Evolutionary conservation across 805 yeast species (phyloP).

Genomic region (Suhomyces faveliae): DNA sequence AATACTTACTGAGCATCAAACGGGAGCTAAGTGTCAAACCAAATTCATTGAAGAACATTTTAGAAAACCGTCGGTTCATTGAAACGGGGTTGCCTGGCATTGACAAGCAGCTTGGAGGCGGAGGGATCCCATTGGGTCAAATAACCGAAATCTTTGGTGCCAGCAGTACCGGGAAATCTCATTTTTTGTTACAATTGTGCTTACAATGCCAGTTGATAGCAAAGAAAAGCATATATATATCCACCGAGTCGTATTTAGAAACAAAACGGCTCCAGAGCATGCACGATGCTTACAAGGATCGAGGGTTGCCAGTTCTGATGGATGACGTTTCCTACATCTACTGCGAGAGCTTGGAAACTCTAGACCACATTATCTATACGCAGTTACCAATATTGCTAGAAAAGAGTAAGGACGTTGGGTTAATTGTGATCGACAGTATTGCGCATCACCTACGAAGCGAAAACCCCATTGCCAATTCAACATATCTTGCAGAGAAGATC

Average conservation of each 20-base stretch:
- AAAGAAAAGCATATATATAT: constrained; percentile 48
- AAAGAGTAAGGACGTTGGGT: neutral
- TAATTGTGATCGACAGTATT: constrained; percentile 71
- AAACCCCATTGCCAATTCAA: constrained; percentile 33
- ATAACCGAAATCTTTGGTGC: constrained; percentile 76
- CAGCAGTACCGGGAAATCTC: constrained; percentile 85
- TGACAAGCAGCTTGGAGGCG: constrained; percentile 28
- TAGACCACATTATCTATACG: constrained; percentile 66
- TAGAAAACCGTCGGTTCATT: constrained; percentile 4
- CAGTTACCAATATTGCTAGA: constrained; percentile 59
- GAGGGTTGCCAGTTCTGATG: constrained; percentile 18
- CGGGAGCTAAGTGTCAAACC: constrained; percentile 6
- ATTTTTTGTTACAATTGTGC: constrained; percentile 66
- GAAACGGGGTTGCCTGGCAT: constrained; percentile 25
- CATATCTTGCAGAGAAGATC: constrained; percentile 31
- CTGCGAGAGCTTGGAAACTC: constrained; percentile 68
- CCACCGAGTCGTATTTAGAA: constrained; percentile 75
- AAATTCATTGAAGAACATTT: neutral
- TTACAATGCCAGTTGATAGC: constrained; percentile 47
- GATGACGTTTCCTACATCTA: constrained; percentile 50
- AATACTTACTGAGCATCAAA: constrained; percentile 14
- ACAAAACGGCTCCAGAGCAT: constrained; percentile 53
- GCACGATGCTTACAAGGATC: constrained; percentile 12
- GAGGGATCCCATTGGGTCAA: constrained; percentile 32
- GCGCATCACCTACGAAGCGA: constrained; percentile 78